A percentile compares a stretch with the other conserved stretches of the same genome.
Evolutionary conservation across 1,284 basidiomycete genomes (phyloP).

Genomic region (Grifola frondosa): DNA sequence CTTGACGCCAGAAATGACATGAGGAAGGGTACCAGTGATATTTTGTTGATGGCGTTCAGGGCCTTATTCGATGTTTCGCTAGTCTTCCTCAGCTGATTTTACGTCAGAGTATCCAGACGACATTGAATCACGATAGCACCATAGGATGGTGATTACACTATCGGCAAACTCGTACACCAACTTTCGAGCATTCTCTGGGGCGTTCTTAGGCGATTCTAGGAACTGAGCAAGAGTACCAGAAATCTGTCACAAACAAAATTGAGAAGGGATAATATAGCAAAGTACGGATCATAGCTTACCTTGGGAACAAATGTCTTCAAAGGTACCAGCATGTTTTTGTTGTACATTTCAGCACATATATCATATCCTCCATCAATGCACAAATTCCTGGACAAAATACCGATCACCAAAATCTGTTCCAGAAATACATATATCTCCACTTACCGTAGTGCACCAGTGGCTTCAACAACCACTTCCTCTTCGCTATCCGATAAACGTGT

Average conservation of each 20-base stretch:
- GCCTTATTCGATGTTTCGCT: conserved; percentile 93
- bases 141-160: conserved; percentile 86
- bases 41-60: conserved; percentile 80
- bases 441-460: conserved; percentile 80
- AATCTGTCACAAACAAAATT: conserved; percentile 51
- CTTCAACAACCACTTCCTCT: conserved; percentile 86
- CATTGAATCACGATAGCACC: conserved; percentile 82
- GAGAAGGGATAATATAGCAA: neutral
- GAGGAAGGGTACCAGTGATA: conserved; percentile 74
- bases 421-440: conserved; percentile 16
- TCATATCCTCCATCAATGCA: conserved; percentile 94
- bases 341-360: conserved; percentile 94
- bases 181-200: conserved; percentile 68
- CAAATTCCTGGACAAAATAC: conserved; percentile 62
- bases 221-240: conserved; percentile 71
- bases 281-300: conserved; percentile 37
- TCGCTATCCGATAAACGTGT: conserved; percentile 80
- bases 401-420: neutral
- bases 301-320: conserved; percentile 74
- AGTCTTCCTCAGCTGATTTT: conserved; percentile 35
- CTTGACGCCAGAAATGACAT: conserved; percentile 79
- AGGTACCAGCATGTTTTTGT: conserved; percentile 86
- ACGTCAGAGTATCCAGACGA: conserved; percentile 8
- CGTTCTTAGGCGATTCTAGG: conserved; percentile 55
- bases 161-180: conserved; percentile 86